These are phyloP conservation scores for Phaeosphaeriaceae sp. DNA, from an alignment of 2,329 filamentous ascomycete genomes.

Conservation along the genomic window DNA sequence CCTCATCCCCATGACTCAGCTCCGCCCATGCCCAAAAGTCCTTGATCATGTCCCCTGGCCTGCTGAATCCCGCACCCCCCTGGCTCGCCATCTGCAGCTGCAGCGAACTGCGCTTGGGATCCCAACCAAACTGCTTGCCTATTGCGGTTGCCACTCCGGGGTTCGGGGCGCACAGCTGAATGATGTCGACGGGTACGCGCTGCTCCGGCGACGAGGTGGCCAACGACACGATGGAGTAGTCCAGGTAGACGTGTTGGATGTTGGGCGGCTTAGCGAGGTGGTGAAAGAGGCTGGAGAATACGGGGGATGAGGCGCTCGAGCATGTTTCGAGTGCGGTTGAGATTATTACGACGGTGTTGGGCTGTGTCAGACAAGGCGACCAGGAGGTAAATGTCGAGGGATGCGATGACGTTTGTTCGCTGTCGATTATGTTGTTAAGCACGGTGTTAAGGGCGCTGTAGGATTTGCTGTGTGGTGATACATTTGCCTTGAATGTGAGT, in stretches of 20 bases:
- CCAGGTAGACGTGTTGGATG: constrained; percentile 34
- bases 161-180: constrained; percentile 27
- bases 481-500: constrained; percentile 29
- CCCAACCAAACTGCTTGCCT: constrained; percentile 41
- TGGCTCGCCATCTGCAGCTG: constrained; percentile 21
- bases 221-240: constrained; percentile 31
- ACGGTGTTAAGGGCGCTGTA: constrained; percentile 28
- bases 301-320: constrained; percentile 15
- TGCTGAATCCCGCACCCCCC: constrained; percentile 27
- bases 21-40: constrained; percentile 44
- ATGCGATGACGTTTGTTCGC: constrained; percentile 28
- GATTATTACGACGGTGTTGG: constrained; percentile 26
- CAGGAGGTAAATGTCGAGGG: constrained; percentile 36
- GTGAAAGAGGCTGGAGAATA: constrained; percentile 28
- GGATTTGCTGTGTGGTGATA: constrained; percentile 11
- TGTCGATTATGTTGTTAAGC: constrained; percentile 38
- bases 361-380: constrained; percentile 32
- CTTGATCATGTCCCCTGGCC: constrained; percentile 34
- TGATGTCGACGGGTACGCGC: constrained; percentile 33
- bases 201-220: constrained; percentile 24
- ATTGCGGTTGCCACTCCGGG: constrained; percentile 32
- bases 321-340: constrained; percentile 33
- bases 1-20: constrained; percentile 13
- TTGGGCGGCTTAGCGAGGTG: constrained; percentile 22
- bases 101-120: constrained; percentile 34